These are phyloP conservation scores for Termitomyces sp. DNA, from an alignment of 768 basidiomycete species.

Conservation along the genomic window DNA sequence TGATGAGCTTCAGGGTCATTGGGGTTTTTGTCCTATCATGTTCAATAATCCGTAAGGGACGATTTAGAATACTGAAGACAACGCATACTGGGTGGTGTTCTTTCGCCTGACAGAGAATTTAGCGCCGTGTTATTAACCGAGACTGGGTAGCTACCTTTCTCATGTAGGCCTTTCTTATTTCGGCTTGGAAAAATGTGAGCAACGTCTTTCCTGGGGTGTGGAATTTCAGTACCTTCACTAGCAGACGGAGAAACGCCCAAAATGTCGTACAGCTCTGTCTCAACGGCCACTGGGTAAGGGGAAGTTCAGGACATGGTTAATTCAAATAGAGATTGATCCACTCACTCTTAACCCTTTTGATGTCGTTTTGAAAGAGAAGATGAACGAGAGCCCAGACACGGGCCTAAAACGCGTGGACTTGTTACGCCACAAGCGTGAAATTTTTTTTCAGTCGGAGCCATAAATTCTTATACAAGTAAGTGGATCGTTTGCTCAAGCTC, in stretches of 20 bases:
- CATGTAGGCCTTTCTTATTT: slow-evolving; percentile 93
- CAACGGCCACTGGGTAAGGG: slow-evolving; percentile 53
- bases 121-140: slow-evolving; percentile 12
- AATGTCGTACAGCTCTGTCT: slow-evolving; percentile 84
- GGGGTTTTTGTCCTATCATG: slow-evolving; percentile 81
- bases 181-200: slow-evolving; percentile 41
- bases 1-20: slow-evolving; percentile 81
- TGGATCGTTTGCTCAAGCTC: not conserved
- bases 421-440: slow-evolving; percentile 18
- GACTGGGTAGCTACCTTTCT: slow-evolving; percentile 62
- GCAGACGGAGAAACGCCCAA: slow-evolving; percentile 71
- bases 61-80: not conserved
- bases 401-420: slow-evolving; percentile 6
- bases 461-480: slow-evolving; percentile 5
- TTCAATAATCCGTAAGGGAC: not conserved
- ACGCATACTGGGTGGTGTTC: slow-evolving; percentile 76
- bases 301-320: not conserved
- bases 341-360: not conserved
- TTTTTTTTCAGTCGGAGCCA: slow-evolving; percentile 33
- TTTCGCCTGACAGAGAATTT: slow-evolving; percentile 56
- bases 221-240: slow-evolving; percentile 52
- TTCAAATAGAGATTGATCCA: not conserved
- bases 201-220: slow-evolving; percentile 7
- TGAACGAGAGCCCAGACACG: not conserved
- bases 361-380: not conserved